A percentile compares a stretch with the other conserved stretches of the same genome.
phyloP scores from a whole-genome alignment of 2,329 filamentous ascomycete species.

The Aplosporella prunicola region DNA sequence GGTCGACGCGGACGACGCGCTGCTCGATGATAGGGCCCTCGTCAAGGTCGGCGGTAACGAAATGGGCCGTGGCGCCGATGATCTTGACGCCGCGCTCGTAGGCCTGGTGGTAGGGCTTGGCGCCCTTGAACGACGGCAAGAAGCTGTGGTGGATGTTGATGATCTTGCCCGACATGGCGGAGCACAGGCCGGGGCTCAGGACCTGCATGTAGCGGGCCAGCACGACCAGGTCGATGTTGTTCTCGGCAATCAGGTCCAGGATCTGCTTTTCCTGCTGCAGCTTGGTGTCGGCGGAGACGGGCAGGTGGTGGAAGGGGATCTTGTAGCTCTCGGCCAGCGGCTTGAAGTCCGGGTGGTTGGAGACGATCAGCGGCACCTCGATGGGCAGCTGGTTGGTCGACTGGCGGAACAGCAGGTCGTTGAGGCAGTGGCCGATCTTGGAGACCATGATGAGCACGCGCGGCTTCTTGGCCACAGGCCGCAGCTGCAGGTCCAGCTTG shows the following conservation, averaged over 20 bases:
- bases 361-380: slow-evolving; percentile 68
- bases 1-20: slow-evolving; percentile 66
- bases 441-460: slow-evolving; percentile 81
- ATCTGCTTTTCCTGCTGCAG: slow-evolving; percentile 61
- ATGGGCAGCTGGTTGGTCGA: slow-evolving; percentile 65
- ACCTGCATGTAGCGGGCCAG: slow-evolving; percentile 85
- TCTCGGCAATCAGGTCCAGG: slow-evolving; percentile 57
- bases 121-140: slow-evolving; percentile 79
- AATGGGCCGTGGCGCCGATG: slow-evolving; percentile 76
- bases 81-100: slow-evolving; percentile 83
- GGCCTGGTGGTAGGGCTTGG: slow-evolving; percentile 80
- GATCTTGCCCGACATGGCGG: slow-evolving; percentile 73
- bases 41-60: slow-evolving; percentile 75
- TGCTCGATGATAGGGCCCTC: slow-evolving; percentile 87
- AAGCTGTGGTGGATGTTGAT: slow-evolving; percentile 91
- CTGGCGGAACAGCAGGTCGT: slow-evolving; percentile 72
- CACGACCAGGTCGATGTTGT: slow-evolving; percentile 69
- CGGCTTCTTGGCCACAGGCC: slow-evolving; percentile 58
- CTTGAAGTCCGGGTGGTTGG: slow-evolving; percentile 69
- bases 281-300: slow-evolving; percentile 72
- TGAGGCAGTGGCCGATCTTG: slow-evolving; percentile 79
- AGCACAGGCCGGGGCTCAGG: slow-evolving; percentile 62
- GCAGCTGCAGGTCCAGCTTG: slow-evolving; percentile 62
- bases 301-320: slow-evolving; percentile 71
- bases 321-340: slow-evolving; percentile 62